phyloP scores from a whole-genome alignment of 2,329 filamentous ascomycete species.

The Myriosclerotinia scirpicola region DNA sequence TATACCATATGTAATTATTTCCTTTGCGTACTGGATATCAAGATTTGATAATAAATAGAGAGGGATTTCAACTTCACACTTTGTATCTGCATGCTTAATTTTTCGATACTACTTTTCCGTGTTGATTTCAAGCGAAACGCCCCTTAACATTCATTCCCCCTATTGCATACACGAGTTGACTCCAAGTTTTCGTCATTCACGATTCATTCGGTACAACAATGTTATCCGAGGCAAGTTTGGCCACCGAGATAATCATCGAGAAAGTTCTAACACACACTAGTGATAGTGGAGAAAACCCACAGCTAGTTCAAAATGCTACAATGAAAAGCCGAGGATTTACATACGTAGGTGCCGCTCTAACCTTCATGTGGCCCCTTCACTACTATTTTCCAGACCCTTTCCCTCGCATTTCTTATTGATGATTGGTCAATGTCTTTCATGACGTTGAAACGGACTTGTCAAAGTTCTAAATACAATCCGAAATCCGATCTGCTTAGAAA shows the following conservation, averaged over 20 bases:
- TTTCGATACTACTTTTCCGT: not conserved
- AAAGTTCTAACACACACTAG: not conserved
- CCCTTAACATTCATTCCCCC: not conserved
- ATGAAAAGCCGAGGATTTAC: not conserved
- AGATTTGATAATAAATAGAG: not conserved
- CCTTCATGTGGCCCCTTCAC: not conserved
- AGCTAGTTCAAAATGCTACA: not conserved
- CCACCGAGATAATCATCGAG: not conserved
- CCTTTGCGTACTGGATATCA: not conserved
- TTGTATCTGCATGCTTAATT: not conserved
- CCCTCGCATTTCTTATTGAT: not conserved
- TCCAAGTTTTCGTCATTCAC: not conserved
- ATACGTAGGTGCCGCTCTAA: not conserved
- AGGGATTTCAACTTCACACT: not conserved
- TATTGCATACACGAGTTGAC: not conserved
- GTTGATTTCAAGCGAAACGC: conserved; percentile 8
- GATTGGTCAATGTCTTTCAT: not conserved
- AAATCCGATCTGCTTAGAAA: conserved; percentile 3
- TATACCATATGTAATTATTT: conserved; percentile 4
- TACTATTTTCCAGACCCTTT: not conserved
- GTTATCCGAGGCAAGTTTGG: not conserved
- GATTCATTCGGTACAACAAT: not conserved
- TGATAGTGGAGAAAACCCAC: conserved; percentile 9
- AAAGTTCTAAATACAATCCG: not conserved
- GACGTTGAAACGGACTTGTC: not conserved